phyloP scores from a whole-genome alignment of 352 stramenopile genomes.

The Lagenidium giganteum region DNA sequence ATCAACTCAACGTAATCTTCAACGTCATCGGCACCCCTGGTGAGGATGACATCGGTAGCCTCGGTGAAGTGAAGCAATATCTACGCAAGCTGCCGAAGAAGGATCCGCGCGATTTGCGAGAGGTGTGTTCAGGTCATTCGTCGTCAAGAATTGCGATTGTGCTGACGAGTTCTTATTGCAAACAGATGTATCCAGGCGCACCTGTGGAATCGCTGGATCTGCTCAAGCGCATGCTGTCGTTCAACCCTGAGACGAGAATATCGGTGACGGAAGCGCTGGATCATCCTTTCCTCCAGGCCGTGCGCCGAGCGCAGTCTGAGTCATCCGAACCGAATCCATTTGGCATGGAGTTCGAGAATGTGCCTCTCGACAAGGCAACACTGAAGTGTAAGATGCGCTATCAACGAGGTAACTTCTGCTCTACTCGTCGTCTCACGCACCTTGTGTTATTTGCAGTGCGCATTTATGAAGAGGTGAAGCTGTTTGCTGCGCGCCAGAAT shows the following conservation, averaged over 20 bases:
- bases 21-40: slow-evolving; percentile 89
- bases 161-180: neutral
- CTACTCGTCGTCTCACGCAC: neutral
- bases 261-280: slow-evolving; percentile 56
- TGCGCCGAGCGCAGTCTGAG: slow-evolving; percentile 57
- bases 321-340: slow-evolving; percentile 59
- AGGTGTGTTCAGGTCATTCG: no score
- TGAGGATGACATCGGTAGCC: slow-evolving; percentile 74
- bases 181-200: slow-evolving; percentile 68
- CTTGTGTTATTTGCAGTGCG: slow-evolving; percentile 29
- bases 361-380: slow-evolving; percentile 61
- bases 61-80: slow-evolving; percentile 74
- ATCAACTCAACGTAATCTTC: slow-evolving; percentile 93
- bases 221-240: slow-evolving; percentile 76
- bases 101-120: slow-evolving; percentile 51
- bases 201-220: slow-evolving; percentile 71
- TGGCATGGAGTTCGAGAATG: slow-evolving; percentile 80
- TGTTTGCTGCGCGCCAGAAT: slow-evolving; percentile 51
- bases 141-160: neutral
- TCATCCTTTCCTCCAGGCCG: slow-evolving; percentile 68
- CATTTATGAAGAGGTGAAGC: slow-evolving; percentile 78
- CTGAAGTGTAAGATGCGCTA: slow-evolving; percentile 73
- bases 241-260: slow-evolving; percentile 57
- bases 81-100: slow-evolving; percentile 73
- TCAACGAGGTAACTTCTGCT: no score